These are phyloP conservation scores for Xylaria sp. DNA, from an alignment of 2,329 filamentous ascomycete species.

Conservation along the genomic window DNA sequence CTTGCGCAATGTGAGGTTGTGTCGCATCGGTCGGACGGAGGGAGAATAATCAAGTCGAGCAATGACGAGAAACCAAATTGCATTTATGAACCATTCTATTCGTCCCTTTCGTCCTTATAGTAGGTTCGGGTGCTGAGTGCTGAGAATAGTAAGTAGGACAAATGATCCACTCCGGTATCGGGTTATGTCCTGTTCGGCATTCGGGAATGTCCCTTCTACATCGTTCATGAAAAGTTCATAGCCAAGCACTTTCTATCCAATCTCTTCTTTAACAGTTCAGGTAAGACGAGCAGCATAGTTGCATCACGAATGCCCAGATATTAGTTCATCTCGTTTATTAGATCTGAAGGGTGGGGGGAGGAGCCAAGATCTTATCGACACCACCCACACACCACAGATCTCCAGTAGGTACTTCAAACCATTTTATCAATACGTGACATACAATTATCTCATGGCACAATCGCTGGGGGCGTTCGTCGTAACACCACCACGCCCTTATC, in stretches of 20 bases:
- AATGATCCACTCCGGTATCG: slow-evolving; percentile 12
- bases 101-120: slow-evolving; percentile 2
- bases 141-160: not conserved
- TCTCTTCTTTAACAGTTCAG: not conserved
- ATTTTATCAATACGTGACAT: slow-evolving; percentile 5
- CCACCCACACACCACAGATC: not conserved
- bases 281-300: not conserved
- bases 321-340: not conserved
- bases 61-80: slow-evolving; percentile 37
- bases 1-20: not conserved
- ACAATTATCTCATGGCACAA: slow-evolving; percentile 9
- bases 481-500: slow-evolving; percentile 26
- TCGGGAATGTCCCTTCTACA: not conserved
- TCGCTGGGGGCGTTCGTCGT: slow-evolving; percentile 13
- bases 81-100: slow-evolving; percentile 33
- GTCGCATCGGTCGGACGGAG: not conserved
- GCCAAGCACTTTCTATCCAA: not conserved
- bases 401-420: not conserved
- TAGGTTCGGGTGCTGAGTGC: not conserved
- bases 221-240: not conserved
- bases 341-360: slow-evolving; percentile 4
- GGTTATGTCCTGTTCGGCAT: slow-evolving; percentile 14
- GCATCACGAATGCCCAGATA: not conserved
- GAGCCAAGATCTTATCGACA: slow-evolving; percentile 8
- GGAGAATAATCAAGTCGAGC: slow-evolving; percentile 20